Evolutionary conservation across 2,329 filamentous ascomycete genomes (phyloP).

Genomic region (Diplodia corticola): DNA sequence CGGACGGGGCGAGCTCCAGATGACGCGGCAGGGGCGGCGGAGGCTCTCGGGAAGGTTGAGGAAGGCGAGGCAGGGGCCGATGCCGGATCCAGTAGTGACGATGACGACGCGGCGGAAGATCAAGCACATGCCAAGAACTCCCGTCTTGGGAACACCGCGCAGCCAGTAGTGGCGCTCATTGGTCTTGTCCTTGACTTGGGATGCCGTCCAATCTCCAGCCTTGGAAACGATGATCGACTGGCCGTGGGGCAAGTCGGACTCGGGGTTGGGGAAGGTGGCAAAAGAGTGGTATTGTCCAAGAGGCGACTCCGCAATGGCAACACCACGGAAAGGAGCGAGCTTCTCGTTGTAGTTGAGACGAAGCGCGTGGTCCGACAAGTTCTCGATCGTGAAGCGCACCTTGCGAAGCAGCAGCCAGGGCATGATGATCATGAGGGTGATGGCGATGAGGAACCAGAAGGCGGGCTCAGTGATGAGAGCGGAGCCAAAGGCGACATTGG

Average conservation of each 20-base stretch:
- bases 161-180: constrained; percentile 34
- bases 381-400: constrained; percentile 64
- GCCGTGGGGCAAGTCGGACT: constrained; percentile 27
- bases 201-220: constrained; percentile 39
- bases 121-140: constrained; percentile 35
- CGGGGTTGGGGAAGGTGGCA: constrained; percentile 39
- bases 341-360: constrained; percentile 56
- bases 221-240: constrained; percentile 37
- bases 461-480: constrained; percentile 51
- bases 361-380: constrained; percentile 70
- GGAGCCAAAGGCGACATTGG: constrained; percentile 36
- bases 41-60: constrained; percentile 49
- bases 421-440: constrained; percentile 65
- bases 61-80: constrained; percentile 48
- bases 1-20: constrained; percentile 69
- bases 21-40: constrained; percentile 54
- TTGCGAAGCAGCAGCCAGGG: constrained; percentile 74
- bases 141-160: constrained; percentile 33
- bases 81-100: constrained; percentile 39
- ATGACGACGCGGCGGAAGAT: constrained; percentile 37
- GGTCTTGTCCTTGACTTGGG: constrained; percentile 28
- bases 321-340: constrained; percentile 34
- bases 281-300: constrained; percentile 41
- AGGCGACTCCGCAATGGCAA: constrained; percentile 34
- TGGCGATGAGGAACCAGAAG: constrained; percentile 68